These are phyloP conservation scores for Trichoderma cornu-damae DNA, from an alignment of 2,329 filamentous ascomycete genomes.

Conservation along the genomic window DNA sequence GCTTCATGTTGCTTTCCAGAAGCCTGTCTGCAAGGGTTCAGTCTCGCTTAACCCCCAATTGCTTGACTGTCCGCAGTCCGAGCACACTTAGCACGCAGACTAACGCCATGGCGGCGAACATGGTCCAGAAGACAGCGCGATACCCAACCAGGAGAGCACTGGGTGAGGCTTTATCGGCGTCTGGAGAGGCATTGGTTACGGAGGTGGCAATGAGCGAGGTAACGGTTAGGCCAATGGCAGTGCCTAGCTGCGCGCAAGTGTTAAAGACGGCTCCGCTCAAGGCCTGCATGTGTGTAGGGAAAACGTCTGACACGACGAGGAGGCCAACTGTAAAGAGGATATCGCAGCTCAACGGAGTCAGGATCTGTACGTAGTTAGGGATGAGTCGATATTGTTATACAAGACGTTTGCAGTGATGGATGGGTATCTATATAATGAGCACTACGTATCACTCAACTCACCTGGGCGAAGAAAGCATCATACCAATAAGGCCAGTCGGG, in stretches of 20 bases:
- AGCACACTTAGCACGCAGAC: constrained; percentile 23
- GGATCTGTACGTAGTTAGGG: constrained; percentile 21
- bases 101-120: constrained; percentile 40
- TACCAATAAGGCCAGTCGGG: constrained; percentile 49
- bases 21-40: background rate
- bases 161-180: constrained; percentile 24
- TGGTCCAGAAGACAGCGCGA: constrained; percentile 46
- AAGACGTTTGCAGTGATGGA: background rate
- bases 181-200: constrained; percentile 32
- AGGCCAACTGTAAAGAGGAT: constrained; percentile 53
- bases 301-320: constrained; percentile 50
- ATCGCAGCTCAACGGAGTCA: constrained; percentile 40
- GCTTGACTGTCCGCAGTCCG: background rate
- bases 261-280: constrained; percentile 60
- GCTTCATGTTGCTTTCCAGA: background rate
- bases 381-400: background rate
- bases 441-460: background rate
- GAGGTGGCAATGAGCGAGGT: constrained; percentile 41
- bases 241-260: constrained; percentile 52
- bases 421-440: background rate
- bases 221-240: constrained; percentile 43
- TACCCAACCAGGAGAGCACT: constrained; percentile 44
- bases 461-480: constrained; percentile 40
- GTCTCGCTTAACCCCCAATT: background rate
- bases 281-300: constrained; percentile 52